These are phyloP conservation scores for Thalassia testudinum DNA, from an alignment of 116 monocot genomes.

Conservation along the genomic window DNA sequence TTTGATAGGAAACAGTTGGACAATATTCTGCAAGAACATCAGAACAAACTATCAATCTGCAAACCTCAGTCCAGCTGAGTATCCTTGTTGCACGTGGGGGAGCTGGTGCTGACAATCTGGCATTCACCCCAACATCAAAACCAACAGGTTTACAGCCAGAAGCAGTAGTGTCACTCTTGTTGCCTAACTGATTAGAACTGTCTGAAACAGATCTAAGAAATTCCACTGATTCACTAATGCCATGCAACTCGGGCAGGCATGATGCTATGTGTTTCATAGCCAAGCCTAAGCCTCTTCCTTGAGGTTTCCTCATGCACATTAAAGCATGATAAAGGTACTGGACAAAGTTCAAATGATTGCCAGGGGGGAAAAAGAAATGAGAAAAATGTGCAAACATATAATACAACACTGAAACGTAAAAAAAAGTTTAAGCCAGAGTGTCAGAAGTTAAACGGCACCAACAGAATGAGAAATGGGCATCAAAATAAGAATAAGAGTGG, in stretches of 20 bases:
- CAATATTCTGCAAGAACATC: too few species aligned
- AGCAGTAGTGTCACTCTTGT: slow-evolving; percentile 61
- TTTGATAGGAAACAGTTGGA: too few species aligned
- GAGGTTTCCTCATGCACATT: slow-evolving; percentile 56
- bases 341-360: slow-evolving; percentile 8
- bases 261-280: slow-evolving; percentile 74
- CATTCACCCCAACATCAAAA: slow-evolving; percentile 82
- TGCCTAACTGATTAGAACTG: slow-evolving; percentile 17
- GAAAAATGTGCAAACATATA: background rate
- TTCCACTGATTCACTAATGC: slow-evolving; percentile 42
- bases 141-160: slow-evolving; percentile 85
- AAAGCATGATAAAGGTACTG: slow-evolving; percentile 84
- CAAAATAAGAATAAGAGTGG: too few species aligned
- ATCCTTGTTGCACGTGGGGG: slow-evolving; percentile 82
- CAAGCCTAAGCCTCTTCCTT: slow-evolving; percentile 82
- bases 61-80: slow-evolving; percentile 72
- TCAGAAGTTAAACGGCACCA: too few species aligned
- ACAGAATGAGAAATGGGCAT: too few species aligned
- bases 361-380: background rate
- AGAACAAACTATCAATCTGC: slow-evolving; percentile 4
- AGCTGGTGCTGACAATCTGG: slow-evolving; percentile 59
- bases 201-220: slow-evolving; percentile 53
- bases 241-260: slow-evolving; percentile 51
- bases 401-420: too few species aligned
- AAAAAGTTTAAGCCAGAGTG: too few species aligned